Evolutionary conservation across 148 eudicot genomes (phyloP), one percentile per base, ranked within the genome.

Genomic region (Amaranthus hypochondriacus): DNA sequence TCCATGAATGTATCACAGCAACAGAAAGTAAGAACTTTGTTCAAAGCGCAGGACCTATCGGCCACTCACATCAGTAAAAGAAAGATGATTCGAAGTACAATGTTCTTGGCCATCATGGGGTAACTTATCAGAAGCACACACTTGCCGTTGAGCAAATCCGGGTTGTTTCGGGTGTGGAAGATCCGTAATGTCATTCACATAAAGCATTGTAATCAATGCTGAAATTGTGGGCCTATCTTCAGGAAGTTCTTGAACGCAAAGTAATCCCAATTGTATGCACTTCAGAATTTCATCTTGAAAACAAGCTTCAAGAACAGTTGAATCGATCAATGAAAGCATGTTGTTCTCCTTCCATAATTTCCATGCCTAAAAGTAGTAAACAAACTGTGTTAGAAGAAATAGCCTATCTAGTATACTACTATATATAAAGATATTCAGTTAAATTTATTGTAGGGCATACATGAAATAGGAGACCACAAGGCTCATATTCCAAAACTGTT

Each of bases 201-300:
- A 12, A 53, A 69, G 59, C 72, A 53, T 69, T 69, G 72, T 52
- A 48, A 69, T 69, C 18, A 69, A 84, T 18, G 83, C 55, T 11
- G 82, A 71, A 53, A 84, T 78, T 21, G 70, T 70, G 7, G 89
- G 89, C 53, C 89, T 81, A 15, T 84, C 83, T 10, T 60, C 71
- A 9, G 87, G 76, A 48, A 55, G 54, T 58, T 86, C 81, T 71
- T 88, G 91, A 11, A 88, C 91, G 73, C 91, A 86, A 55, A 88
- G 70, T 7, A 88, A 76, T 5, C 75, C 91, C 4, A 88, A 70
- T 11, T 75, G 78, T 53, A 88, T 75, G 78, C 83, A 80, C 73
- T 79, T 71, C 18, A 76, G 43, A 9, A 82, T 76, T 69, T 80
- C 83, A 14, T 7, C 52, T 49, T 56, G 15, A 4, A 59, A 74